These are phyloP conservation scores for Fusarium sacchari DNA, from an alignment of 2,329 filamentous ascomycete genomes.

Conservation along the genomic window DNA sequence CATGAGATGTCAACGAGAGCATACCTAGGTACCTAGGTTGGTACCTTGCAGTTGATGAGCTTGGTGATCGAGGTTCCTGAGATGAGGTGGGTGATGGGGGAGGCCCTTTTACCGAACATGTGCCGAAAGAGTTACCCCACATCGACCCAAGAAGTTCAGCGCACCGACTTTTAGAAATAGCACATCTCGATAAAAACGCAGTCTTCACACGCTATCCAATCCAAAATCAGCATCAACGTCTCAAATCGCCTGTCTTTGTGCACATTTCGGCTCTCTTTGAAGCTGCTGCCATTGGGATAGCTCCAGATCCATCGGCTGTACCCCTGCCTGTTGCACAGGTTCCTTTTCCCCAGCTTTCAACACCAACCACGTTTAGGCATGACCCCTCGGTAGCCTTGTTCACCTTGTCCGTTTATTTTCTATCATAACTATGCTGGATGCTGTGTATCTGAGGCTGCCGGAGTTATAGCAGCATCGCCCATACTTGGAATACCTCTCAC, in stretches of 20 bases:
- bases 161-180: conserved; percentile 54
- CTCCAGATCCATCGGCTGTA: conserved; percentile 20
- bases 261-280: neutral
- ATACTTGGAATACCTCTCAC: conserved; percentile 19
- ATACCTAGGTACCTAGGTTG: neutral
- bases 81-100: neutral
- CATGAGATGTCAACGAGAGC: neutral
- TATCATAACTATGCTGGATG: conserved; percentile 56
- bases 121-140: conserved; percentile 46
- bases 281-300: conserved; percentile 1
- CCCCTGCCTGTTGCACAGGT: conserved; percentile 21
- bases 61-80: neutral
- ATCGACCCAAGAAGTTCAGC: conserved; percentile 50
- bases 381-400: conserved; percentile 55
- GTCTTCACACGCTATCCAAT: conserved; percentile 32
- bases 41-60: neutral
- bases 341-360: conserved; percentile 31
- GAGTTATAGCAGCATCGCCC: conserved; percentile 55
- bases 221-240: conserved; percentile 31
- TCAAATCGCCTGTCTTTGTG: conserved; percentile 1
- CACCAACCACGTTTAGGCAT: conserved; percentile 47
- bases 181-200: conserved; percentile 52
- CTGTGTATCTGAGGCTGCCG: conserved; percentile 54
- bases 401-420: conserved; percentile 44
- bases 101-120: conserved; percentile 23